These are phyloP conservation scores for Penicillium sp. DNA, from an alignment of 2,329 filamentous ascomycete genomes.

Conservation along the genomic window DNA sequence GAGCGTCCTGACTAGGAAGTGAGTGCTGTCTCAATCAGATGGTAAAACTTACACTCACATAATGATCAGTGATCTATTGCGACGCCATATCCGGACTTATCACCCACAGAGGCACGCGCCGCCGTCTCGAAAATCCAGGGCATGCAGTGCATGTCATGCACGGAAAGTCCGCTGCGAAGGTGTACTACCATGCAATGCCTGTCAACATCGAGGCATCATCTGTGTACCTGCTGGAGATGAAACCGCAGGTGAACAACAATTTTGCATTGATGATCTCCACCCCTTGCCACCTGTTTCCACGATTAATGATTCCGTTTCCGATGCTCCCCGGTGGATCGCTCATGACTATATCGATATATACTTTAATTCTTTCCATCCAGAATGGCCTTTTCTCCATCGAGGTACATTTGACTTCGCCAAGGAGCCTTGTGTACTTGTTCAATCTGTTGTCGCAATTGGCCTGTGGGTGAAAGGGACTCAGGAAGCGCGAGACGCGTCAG, in stretches of 20 bases:
- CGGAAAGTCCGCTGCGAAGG: constrained; percentile 18
- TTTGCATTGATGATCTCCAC: not conserved
- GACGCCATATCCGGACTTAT: constrained; percentile 19
- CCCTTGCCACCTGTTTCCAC: not conserved
- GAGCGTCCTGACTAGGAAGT: constrained; percentile 14
- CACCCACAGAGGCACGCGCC: constrained; percentile 13
- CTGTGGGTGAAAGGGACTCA: constrained; percentile 23
- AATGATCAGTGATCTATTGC: constrained; percentile 20
- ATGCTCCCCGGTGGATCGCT: constrained; percentile 8
- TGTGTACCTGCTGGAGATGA: not conserved
- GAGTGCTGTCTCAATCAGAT: not conserved
- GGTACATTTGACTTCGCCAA: constrained; percentile 18
- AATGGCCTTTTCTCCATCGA: constrained; percentile 28
- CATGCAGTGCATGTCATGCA: constrained; percentile 17
- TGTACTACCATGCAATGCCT: constrained; percentile 14
- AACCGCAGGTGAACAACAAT: not conserved
- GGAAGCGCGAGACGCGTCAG: constrained; percentile 16
- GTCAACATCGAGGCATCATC: constrained; percentile 4
- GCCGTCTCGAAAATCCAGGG: constrained; percentile 12
- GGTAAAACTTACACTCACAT: not conserved
- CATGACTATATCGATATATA: constrained; percentile 25
- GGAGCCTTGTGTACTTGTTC: constrained; percentile 26
- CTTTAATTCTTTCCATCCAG: constrained; percentile 25
- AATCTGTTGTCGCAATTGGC: constrained; percentile 27
- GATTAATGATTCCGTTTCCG: not conserved